A percentile compares a stretch with the other conserved stretches of the same genome.
phyloP scores from a whole-genome alignment of 257 asterid genomes.

The Solanum arcanum region DNA sequence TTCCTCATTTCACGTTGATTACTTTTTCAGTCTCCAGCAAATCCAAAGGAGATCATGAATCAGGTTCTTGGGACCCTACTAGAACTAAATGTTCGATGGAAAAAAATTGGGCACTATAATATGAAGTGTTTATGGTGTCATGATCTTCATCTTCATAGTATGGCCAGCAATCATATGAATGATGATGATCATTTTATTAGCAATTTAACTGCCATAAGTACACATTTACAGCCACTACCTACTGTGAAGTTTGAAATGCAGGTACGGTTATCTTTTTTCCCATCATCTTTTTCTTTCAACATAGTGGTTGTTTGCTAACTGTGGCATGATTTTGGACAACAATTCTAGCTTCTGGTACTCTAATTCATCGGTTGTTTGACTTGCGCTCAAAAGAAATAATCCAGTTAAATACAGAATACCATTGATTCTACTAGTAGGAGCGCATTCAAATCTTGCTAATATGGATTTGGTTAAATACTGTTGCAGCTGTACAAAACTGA shows the following conservation, averaged over 20 bases:
- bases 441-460: not conserved
- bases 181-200: slow-evolving; percentile 31
- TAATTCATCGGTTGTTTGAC: not conserved
- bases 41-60: slow-evolving; percentile 76
- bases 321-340: not conserved
- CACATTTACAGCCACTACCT: slow-evolving; percentile 29
- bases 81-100: slow-evolving; percentile 83
- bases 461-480: slow-evolving; percentile 1
- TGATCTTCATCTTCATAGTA: slow-evolving; percentile 11
- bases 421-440: not conserved
- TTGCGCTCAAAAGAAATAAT: not conserved
- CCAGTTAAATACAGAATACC: not conserved
- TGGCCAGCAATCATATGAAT: slow-evolving; percentile 19
- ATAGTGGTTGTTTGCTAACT: not conserved
- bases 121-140: slow-evolving; percentile 72
- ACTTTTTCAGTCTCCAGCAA: slow-evolving; percentile 60
- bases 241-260: slow-evolving; percentile 87
- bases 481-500: slow-evolving; percentile 78
- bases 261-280: slow-evolving; percentile 25
- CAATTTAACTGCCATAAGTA: slow-evolving; percentile 15
- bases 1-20: not conserved
- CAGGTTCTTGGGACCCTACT: slow-evolving; percentile 76
- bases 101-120: slow-evolving; percentile 77
- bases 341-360: not conserved
- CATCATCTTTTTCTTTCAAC: not conserved